phyloP scores from a whole-genome alignment of 768 basidiomycete species.

The Tylopilus sp. region DNA sequence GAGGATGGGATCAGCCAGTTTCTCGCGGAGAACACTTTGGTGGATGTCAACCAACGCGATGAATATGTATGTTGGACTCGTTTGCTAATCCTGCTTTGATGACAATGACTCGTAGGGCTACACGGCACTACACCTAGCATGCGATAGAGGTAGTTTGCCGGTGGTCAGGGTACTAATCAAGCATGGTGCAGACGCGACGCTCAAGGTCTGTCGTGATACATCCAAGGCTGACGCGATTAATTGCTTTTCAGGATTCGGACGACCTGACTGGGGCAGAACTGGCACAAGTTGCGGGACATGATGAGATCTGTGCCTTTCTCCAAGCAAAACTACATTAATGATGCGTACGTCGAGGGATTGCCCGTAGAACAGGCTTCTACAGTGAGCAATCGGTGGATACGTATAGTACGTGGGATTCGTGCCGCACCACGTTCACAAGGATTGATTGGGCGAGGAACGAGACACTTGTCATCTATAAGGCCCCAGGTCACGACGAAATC shows the following conservation, averaged over 20 bases:
- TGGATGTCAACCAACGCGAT: slow-evolving; percentile 59
- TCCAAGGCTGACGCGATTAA: slow-evolving; percentile 1
- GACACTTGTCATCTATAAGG: too few relatives aligned
- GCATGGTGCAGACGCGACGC: slow-evolving; percentile 57
- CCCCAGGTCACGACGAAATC: slow-evolving; percentile 8
- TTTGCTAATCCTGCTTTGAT: slow-evolving; percentile 1
- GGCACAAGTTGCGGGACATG: slow-evolving; percentile 55
- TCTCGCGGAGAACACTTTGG: slow-evolving; percentile 39
- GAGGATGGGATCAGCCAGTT: slow-evolving; percentile 41
- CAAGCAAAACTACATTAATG: slow-evolving; percentile 13
- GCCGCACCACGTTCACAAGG: background rate
- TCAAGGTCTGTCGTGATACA: slow-evolving; percentile 49
- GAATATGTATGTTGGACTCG: slow-evolving; percentile 57
- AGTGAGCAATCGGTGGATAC: slow-evolving; percentile 1
- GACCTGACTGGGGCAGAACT: slow-evolving; percentile 58
- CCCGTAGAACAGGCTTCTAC: slow-evolving; percentile 6
- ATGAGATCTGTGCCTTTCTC: slow-evolving; percentile 43
- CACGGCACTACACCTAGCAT: slow-evolving; percentile 82
- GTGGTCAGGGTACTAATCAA: slow-evolving; percentile 57
- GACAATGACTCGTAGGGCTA: slow-evolving; percentile 59
- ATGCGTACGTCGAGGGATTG: slow-evolving; percentile 5
- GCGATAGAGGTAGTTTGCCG: slow-evolving; percentile 69
- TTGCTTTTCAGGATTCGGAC: slow-evolving; percentile 57
- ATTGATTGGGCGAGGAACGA: background rate
- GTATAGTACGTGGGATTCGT: background rate